Evolutionary conservation across 345 rosid species (phyloP).

Genomic region (Adansonia digitata): DNA sequence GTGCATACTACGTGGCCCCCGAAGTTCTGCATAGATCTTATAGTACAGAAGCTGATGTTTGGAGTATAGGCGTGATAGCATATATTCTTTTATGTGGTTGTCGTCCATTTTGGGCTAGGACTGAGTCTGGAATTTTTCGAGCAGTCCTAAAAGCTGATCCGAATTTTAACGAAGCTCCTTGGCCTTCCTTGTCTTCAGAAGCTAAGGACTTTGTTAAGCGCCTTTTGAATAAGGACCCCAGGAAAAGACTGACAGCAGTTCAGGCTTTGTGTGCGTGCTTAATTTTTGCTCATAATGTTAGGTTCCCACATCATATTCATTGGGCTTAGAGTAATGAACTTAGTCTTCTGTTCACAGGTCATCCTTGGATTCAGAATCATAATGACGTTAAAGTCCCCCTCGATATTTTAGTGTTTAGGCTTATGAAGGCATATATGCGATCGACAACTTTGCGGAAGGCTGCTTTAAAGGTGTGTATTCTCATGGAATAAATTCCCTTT

Average conservation of each 20-base stretch:
- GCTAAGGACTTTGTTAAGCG: constrained; percentile 88
- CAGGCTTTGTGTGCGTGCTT: constrained; percentile 80
- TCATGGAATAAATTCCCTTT: neutral
- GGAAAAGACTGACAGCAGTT: constrained; percentile 89
- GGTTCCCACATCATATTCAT: constrained; percentile 7
- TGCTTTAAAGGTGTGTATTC: constrained; percentile 71
- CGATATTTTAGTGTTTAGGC: constrained; percentile 68
- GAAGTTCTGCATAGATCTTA: constrained; percentile 96
- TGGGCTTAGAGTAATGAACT: constrained; percentile 14
- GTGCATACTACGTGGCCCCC: constrained; percentile 95
- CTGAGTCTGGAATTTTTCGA: constrained; percentile 90
- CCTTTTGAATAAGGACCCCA: constrained; percentile 73
- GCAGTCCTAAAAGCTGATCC: constrained; percentile 92
- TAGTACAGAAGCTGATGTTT: constrained; percentile 90
- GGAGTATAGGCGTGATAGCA: constrained; percentile 97
- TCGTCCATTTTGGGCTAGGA: constrained; percentile 98
- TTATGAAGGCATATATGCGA: constrained; percentile 70
- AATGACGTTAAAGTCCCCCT: constrained; percentile 56
- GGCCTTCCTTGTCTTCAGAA: constrained; percentile 82
- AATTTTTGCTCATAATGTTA: constrained; percentile 13
- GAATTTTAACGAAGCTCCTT: constrained; percentile 76
- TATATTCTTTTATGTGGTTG: constrained; percentile 94
- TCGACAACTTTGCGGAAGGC: constrained; percentile 88
- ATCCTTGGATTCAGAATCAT: constrained; percentile 75
- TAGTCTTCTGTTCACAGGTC: constrained; percentile 46